A percentile compares a stretch with the other conserved stretches of the same genome.
phyloP scores from a whole-genome alignment of 2,329 filamentous ascomycete genomes.

The Cladophialophora exuberans region DNA sequence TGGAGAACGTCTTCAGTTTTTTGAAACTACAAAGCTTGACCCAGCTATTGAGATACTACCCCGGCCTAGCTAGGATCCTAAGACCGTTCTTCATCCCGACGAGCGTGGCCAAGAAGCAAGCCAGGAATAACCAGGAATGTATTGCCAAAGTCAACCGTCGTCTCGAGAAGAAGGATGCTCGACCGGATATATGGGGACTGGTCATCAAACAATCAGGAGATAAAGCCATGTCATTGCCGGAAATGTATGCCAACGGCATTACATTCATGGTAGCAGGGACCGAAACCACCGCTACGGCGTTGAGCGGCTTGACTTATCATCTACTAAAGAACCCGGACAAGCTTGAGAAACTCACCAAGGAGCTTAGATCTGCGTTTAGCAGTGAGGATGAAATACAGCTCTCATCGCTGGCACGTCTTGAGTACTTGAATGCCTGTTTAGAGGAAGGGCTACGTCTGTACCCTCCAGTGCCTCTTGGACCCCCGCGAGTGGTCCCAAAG shows the following conservation, averaged over 20 bases:
- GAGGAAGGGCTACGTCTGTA: conserved; percentile 53
- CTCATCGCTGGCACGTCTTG: conserved; percentile 37
- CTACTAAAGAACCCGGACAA: conserved; percentile 32
- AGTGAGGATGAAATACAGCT: conserved; percentile 38
- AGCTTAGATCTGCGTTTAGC: conserved; percentile 36
- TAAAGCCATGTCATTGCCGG: conserved; percentile 33
- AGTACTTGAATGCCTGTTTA: conserved; percentile 51
- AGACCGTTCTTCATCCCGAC: neutral
- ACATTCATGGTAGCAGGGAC: conserved; percentile 49
- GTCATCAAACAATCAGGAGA: conserved; percentile 7
- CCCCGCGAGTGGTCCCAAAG: conserved; percentile 22
- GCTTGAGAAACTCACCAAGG: conserved; percentile 29
- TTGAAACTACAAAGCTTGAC: neutral
- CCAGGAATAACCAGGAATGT: neutral
- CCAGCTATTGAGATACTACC: neutral
- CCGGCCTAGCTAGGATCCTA: neutral
- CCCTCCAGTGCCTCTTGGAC: conserved; percentile 43
- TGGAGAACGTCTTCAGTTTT: neutral
- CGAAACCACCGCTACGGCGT: conserved; percentile 47
- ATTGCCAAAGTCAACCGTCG: neutral
- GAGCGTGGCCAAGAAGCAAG: neutral
- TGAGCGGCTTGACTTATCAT: conserved; percentile 42
- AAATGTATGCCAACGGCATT: conserved; percentile 41
- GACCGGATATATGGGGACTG: neutral
- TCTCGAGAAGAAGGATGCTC: neutral